Percentiles rank a stretch among this genome's conserved stretches.
Conservation (phyloP, 805 yeast genomes). For the Wickerhamomyces queroliae region DNA sequence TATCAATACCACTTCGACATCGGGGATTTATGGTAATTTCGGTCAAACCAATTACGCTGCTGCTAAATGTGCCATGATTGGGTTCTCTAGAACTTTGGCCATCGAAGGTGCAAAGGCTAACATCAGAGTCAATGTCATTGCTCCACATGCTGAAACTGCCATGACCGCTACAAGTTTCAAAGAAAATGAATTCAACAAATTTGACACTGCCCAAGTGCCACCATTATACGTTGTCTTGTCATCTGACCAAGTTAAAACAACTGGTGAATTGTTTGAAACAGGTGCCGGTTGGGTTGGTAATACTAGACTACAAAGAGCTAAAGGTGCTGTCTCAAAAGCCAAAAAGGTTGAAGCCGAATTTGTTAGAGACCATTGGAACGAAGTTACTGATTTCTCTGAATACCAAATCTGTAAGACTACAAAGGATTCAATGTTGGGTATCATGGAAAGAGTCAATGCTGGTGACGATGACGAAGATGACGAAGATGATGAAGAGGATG, state of each 20-base stretch:
- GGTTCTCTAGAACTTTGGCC: constrained; percentile 81
- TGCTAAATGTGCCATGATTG: constrained; percentile 86
- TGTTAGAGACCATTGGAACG: constrained; percentile 60
- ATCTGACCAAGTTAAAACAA: constrained; percentile 61
- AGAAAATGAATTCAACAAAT: constrained; percentile 73
- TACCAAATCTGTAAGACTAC: constrained; percentile 52
- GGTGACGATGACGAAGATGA: constrained; percentile 38
- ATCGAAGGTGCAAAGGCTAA: constrained; percentile 80
- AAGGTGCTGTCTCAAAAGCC: constrained; percentile 63
- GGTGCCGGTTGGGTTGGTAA: constrained; percentile 97
- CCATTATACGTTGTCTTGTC: constrained; percentile 79
- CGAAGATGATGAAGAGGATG: constrained; percentile 40
- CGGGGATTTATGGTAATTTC: constrained; percentile 96
- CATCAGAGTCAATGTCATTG: constrained; percentile 76
- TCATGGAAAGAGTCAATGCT: constrained; percentile 54
- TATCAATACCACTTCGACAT: constrained; percentile 87
- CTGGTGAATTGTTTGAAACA: constrained; percentile 83
- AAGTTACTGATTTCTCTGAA: constrained; percentile 58
- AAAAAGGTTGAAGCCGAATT: constrained; percentile 54
- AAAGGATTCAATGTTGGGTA: constrained; percentile 75
- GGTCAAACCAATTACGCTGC: constrained; percentile 97
- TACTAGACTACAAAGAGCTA: constrained; percentile 92
- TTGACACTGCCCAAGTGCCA: constrained; percentile 84
- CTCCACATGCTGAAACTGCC: constrained; percentile 97
- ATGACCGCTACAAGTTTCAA: constrained; percentile 89